A percentile compares a stretch with the other conserved stretches of the same genome.
phyloP scores from a whole-genome alignment of 148 eudicot genomes.

The Salicornia ramosissima region DNA sequence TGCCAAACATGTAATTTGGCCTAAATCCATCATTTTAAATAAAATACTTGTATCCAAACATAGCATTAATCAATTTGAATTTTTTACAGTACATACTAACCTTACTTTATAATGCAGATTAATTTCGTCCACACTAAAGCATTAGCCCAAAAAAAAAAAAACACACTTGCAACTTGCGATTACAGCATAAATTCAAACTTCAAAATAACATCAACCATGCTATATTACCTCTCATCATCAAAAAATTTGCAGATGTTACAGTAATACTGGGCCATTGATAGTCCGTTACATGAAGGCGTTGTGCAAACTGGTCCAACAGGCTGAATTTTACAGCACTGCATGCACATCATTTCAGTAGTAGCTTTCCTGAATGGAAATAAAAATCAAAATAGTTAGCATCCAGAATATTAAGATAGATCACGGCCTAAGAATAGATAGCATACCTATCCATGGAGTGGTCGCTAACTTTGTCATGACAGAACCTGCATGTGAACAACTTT shows the following conservation, averaged over 20 bases:
- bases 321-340: constrained; percentile 79
- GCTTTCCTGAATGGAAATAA: constrained; percentile 56
- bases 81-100: too few species aligned
- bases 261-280: constrained; percentile 76
- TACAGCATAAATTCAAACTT: background rate
- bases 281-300: constrained; percentile 77
- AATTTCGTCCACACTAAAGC: background rate
- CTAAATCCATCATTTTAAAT: too few species aligned
- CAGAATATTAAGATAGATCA: constrained; percentile 1
- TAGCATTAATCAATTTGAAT: too few species aligned
- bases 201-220: background rate
- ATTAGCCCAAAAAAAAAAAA: background rate
- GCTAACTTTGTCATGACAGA: constrained; percentile 96
- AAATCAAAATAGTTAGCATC: constrained; percentile 5
- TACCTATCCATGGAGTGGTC: constrained; percentile 98
- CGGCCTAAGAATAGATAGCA: constrained; percentile 6
- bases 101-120: background rate
- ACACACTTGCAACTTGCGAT: background rate
- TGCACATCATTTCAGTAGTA: constrained; percentile 96
- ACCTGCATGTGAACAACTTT: constrained; percentile 74
- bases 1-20: too few species aligned
- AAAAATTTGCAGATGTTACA: constrained; percentile 91
- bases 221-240: constrained; percentile 77
- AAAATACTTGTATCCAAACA: too few species aligned
- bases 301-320: constrained; percentile 76